phyloP scores from a whole-genome alignment of 495 filamentous ascomycete genomes.

The Talaromyces ruber region DNA sequence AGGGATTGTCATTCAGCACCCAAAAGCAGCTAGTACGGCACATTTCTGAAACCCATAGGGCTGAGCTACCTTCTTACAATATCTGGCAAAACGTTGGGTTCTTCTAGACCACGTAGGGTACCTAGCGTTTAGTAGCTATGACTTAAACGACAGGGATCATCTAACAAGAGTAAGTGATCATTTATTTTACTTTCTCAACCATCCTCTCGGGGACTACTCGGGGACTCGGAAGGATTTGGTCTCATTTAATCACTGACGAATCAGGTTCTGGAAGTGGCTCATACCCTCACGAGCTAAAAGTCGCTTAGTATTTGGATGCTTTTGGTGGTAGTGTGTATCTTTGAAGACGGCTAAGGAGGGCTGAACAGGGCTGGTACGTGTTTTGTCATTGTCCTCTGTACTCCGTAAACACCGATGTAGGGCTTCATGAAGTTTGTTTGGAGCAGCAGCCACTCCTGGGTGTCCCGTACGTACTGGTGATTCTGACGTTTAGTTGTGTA shows the following conservation, averaged over 20 bases:
- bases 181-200: neutral
- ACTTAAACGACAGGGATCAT: neutral
- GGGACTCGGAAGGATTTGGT: neutral
- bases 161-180: neutral
- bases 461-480: neutral
- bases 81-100: neutral
- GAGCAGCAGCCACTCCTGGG: neutral
- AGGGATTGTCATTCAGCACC: neutral
- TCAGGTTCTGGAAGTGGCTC: neutral
- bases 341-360: neutral
- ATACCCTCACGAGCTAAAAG: neutral
- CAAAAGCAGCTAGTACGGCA: neutral
- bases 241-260: neutral
- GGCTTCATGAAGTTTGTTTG: neutral
- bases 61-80: neutral
- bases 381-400: neutral
- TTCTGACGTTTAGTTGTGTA: neutral
- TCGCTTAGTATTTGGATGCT: neutral
- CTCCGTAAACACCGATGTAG: neutral
- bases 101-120: neutral
- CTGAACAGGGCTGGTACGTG: neutral
- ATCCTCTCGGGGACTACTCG: neutral
- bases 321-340: neutral
- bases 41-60: neutral
- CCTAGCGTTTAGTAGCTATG: neutral